Evolutionary conservation across 2,329 filamentous ascomycete species (phyloP).

Genomic region (Xylaria sp.): DNA sequence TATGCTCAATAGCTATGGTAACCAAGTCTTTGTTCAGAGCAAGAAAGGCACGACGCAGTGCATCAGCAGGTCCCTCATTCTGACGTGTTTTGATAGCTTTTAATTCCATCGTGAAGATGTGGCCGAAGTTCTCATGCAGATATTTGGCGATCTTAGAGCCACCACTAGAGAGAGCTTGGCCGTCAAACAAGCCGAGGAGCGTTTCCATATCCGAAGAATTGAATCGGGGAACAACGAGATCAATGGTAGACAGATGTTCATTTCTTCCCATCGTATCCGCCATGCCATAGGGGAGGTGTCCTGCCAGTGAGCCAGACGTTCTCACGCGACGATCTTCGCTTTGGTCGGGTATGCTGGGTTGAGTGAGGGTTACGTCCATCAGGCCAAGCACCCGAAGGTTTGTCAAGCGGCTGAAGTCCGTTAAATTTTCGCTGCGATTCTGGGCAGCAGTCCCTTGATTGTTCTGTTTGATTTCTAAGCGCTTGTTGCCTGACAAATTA

Average conservation of each 20-base stretch:
- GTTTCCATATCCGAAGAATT: slow-evolving; percentile 89
- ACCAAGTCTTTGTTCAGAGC: slow-evolving; percentile 93
- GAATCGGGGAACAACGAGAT: slow-evolving; percentile 92
- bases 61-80: slow-evolving; percentile 80
- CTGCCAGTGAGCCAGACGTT: slow-evolving; percentile 94
- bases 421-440: slow-evolving; percentile 74
- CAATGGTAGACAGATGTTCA: slow-evolving; percentile 93
- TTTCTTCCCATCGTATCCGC: slow-evolving; percentile 91
- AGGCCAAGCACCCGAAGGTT: slow-evolving; percentile 88
- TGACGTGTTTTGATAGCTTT: slow-evolving; percentile 70
- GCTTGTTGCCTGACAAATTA: slow-evolving; percentile 95
- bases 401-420: slow-evolving; percentile 84
- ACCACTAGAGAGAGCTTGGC: slow-evolving; percentile 83
- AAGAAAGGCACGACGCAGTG: slow-evolving; percentile 84
- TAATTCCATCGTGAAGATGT: slow-evolving; percentile 82
- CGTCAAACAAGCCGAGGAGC: slow-evolving; percentile 93
- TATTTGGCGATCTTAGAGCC: slow-evolving; percentile 97
- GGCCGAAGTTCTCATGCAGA: slow-evolving; percentile 92
- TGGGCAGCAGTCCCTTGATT: slow-evolving; percentile 58
- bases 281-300: slow-evolving; percentile 94
- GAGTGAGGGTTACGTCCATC: slow-evolving; percentile 97
- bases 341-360: slow-evolving; percentile 91
- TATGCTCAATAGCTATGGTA: slow-evolving; percentile 78
- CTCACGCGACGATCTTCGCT: slow-evolving; percentile 93
- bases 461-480: slow-evolving; percentile 83